Evolutionary conservation across 2,329 filamentous ascomycete species (phyloP).

Genomic region (Knoxdaviesia capensis): DNA sequence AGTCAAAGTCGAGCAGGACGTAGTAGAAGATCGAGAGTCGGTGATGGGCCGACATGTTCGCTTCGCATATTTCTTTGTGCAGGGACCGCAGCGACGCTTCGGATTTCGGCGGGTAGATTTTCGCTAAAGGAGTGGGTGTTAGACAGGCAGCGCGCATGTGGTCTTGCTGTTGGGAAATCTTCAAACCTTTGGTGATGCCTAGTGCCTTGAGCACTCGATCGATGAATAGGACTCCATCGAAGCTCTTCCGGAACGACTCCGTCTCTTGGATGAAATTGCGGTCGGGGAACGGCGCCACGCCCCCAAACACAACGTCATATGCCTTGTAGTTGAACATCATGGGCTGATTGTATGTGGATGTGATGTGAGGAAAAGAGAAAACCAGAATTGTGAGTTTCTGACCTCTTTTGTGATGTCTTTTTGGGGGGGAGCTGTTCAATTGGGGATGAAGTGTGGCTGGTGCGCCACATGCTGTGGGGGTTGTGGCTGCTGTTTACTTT

Average conservation of each 20-base stretch:
- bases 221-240: conserved; percentile 57
- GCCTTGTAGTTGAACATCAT: conserved; percentile 44
- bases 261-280: conserved; percentile 41
- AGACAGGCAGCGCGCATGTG: too few species aligned
- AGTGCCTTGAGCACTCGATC: conserved; percentile 56
- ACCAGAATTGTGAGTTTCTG: too few species aligned
- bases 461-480: too few species aligned
- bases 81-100: conserved; percentile 47
- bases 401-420: too few species aligned
- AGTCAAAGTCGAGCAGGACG: conserved; percentile 54
- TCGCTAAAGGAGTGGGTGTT: conserved; percentile 17
- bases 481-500: too few species aligned
- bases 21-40: conserved; percentile 75
- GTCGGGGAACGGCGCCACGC: conserved; percentile 36
- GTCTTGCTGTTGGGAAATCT: too few species aligned
- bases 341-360: too few species aligned
- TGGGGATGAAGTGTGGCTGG: too few species aligned
- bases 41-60: conserved; percentile 46
- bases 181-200: conserved; percentile 45
- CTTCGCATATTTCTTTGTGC: conserved; percentile 48
- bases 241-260: conserved; percentile 41
- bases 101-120: conserved; percentile 54
- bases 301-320: conserved; percentile 47
- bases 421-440: too few species aligned
- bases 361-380: too few species aligned